A percentile compares a stretch with the other conserved stretches of the same genome.
Evolutionary conservation across 2,329 filamentous ascomycete genomes (phyloP).

Genomic region (Orbilia blumenaviensis): DNA sequence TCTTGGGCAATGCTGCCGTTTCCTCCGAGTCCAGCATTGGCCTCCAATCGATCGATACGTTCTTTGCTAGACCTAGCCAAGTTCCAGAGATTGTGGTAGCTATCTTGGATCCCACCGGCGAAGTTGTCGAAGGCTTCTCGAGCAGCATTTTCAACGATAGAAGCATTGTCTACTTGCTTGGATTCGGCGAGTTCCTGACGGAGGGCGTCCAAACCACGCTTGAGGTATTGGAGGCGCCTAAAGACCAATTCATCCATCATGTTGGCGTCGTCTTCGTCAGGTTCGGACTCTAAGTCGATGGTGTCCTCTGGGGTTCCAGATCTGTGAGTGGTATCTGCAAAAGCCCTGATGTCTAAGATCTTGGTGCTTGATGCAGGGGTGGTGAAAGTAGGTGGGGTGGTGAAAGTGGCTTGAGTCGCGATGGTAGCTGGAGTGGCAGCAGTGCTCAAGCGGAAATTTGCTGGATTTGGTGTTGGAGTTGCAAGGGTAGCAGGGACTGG

Average conservation of each 20-base stretch:
- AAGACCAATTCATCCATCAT: constrained; percentile 13
- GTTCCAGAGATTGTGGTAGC: constrained; percentile 19
- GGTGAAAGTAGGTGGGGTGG: not conserved
- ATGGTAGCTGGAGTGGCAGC: not conserved
- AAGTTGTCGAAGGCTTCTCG: constrained; percentile 35
- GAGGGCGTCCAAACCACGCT: constrained; percentile 1
- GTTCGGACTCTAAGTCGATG: constrained; percentile 14
- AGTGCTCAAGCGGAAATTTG: not conserved
- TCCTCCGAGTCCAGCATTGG: not conserved
- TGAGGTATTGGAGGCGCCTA: constrained; percentile 10
- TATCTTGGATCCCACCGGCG: constrained; percentile 26
- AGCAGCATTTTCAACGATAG: constrained; percentile 21
- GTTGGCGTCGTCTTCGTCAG: constrained; percentile 15
- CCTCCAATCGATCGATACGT: constrained; percentile 20
- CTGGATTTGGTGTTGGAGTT: not conserved
- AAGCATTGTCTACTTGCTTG: not conserved
- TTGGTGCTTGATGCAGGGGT: not conserved
- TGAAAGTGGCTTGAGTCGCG: too few species aligned
- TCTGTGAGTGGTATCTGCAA: not conserved
- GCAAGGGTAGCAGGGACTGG: not conserved
- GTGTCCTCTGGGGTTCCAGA: not conserved
- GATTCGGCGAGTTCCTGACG: constrained; percentile 20
- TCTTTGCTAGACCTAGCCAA: constrained; percentile 1
- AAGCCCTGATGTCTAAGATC: not conserved
- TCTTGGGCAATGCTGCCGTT: not conserved